phyloP scores from a whole-genome alignment of 2,329 filamentous ascomycete genomes.

The Aaosphaeria arxii region DNA sequence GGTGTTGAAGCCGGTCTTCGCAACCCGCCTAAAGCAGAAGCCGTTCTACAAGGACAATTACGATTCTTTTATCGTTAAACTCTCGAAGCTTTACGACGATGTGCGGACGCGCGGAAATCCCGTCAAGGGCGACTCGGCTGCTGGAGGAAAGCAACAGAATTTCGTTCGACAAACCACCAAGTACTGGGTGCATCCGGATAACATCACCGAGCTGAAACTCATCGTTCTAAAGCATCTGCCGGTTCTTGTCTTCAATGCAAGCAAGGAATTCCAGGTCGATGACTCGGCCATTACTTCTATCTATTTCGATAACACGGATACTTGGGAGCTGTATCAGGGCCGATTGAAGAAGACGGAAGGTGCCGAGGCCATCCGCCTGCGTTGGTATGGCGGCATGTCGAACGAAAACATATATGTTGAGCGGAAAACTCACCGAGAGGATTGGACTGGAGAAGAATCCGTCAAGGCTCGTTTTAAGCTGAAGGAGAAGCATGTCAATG shows the following conservation, averaged over 20 bases:
- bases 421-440: constrained; percentile 95
- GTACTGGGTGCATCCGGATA: constrained; percentile 98
- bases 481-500: constrained; percentile 97
- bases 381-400: constrained; percentile 98
- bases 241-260: constrained; percentile 94
- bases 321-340: constrained; percentile 90
- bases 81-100: constrained; percentile 92
- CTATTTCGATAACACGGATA: constrained; percentile 94
- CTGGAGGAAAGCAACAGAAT: constrained; percentile 88
- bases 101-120: constrained; percentile 92
- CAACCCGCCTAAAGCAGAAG: constrained; percentile 87
- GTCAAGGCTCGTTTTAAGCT: constrained; percentile 94
- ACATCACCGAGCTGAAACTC: constrained; percentile 96
- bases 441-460: constrained; percentile 98
- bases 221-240: constrained; percentile 97
- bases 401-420: constrained; percentile 95
- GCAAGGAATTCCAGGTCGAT: constrained; percentile 88
- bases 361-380: constrained; percentile 89
- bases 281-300: constrained; percentile 97
- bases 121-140: constrained; percentile 84
- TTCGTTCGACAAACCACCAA: constrained; percentile 98
- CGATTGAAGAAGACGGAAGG: constrained; percentile 97
- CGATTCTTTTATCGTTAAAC: constrained; percentile 89
- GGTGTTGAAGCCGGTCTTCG: constrained; percentile 94
- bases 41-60: constrained; percentile 99